Evolutionary conservation across 2,329 filamentous ascomycete genomes (phyloP), one percentile per base, ranked within the genome.

Genomic region (Sordariomycetes sp.): DNA sequence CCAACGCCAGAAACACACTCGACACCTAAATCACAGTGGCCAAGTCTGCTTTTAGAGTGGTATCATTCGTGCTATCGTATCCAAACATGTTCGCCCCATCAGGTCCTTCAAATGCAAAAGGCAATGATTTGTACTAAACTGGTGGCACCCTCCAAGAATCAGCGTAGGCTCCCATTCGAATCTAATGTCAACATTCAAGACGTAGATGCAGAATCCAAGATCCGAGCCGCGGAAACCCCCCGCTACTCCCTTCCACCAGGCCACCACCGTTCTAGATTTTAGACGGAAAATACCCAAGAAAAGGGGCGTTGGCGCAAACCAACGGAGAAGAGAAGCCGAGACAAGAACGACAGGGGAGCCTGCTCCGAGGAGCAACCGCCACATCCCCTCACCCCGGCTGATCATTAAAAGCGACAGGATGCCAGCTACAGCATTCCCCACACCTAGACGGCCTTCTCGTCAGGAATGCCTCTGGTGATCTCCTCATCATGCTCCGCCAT

Each of bases 401-500:
- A 22, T 48, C 11, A 48, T 48, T 20, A 48, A 20, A 20, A 22
- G 20, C 3, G 20, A 22, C 16, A 20, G 2, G 3, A 48, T 22
- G 16, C 20, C 20, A 20, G 8, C 43, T n/a, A 20, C 8, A 22
- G 3, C 43, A 7, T 8, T 37, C 43, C 18, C 16, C 4, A 4
- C 14, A 48, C 43, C 8, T 48, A 48, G 43, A 48, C 16, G 20
- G 20, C 20, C 18, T 48, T n/a, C 11, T 48, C 16, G 20, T 14
- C 4, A 4, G 37, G 14, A 43, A 43, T 43, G 37, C 37, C 43
- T 3, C 5, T 48, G 16, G 11, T 10, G 43, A 20, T 11, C 43
- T 48, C 43, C 43, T 22, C 43, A 5, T 48, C 18, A 22, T n/a
- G 43, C 43, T 22, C 69, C 16, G 66, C 65, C 25, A 64, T 63